Base-by-base conservation (phyloP, 2,329 filamentous ascomycete species). In the Aureobasidium pullulans region DNA sequence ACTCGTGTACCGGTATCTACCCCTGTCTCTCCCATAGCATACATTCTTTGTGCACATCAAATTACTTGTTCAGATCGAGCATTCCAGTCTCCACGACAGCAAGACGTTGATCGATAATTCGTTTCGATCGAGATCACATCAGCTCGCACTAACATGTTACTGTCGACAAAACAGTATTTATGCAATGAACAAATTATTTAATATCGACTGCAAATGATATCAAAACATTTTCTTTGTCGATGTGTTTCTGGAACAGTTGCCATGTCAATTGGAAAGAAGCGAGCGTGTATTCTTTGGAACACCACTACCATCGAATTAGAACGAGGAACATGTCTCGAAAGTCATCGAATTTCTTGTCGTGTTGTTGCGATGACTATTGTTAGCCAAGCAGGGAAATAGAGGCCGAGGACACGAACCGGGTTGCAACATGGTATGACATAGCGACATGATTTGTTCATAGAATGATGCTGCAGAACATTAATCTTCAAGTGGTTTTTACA, bases 21-120 rank as follows among this genome's bases (percentile, higher is more conserved):
- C 10, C n/a, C 29, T 34, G 48, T 16, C 48, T 52, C 15, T 52
- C 6, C 9, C n/a, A 13, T 13, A 15, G 23, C 8, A 16, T 52
- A 40, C 50, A 54, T 42, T 54, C 28, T 54, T 23, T 54, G 39
- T 54, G 29, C 39, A n/a, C 43, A 43, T 28, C 50, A 54, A 19
- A 42, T 19, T 34, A 29, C 50, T 31, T 42, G 29, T 54, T 29
- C 28, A 43, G 28, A 54, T 54, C 10, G 40, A 57, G 52, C 52
- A 57, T 57, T 57, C 42, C 40, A 57, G 19, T 57, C 52, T 46
- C 52, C 52, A 57, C 52, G 52, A 46, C 52, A 57, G 52, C 52
- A 37, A 57, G 50, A 43, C 50, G 50, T 54, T 54, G 50, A 43
- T 54, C 39, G 50, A 43, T 54, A 42, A 34, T n/a, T 16, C 34